phyloP scores from a whole-genome alignment of 768 basidiomycete genomes.

The Sporobolomyces phaffii region DNA sequence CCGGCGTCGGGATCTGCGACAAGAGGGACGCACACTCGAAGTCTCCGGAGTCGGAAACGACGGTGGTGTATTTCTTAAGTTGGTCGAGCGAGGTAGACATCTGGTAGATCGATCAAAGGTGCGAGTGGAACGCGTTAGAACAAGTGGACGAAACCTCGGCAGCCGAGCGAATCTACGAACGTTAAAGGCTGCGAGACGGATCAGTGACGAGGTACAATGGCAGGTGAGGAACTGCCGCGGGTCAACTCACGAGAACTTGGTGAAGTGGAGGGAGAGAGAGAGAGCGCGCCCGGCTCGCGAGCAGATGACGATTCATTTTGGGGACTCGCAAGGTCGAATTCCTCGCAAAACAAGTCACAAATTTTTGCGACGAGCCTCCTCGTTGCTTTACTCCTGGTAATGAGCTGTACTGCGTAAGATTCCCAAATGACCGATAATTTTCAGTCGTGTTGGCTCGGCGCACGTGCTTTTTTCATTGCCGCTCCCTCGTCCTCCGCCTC shows the following conservation, averaged over 20 bases:
- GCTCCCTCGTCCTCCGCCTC: too few relatives aligned
- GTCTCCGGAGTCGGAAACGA: conserved; percentile 89
- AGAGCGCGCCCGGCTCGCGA: not conserved
- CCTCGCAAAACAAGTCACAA: not conserved
- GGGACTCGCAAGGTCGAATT: too few relatives aligned
- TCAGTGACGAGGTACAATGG: not conserved
- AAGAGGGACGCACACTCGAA: conserved; percentile 61
- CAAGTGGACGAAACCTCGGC: not conserved
- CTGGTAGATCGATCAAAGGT: conserved; percentile 2
- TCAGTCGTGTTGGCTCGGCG: too few relatives aligned
- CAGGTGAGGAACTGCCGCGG: not conserved
- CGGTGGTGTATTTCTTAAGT: conserved; percentile 86
- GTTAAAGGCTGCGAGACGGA: not conserved
- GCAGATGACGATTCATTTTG: not conserved
- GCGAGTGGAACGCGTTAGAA: conserved; percentile 9
- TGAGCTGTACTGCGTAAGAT: too few relatives aligned
- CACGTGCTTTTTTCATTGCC: too few relatives aligned
- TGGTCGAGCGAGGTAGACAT: conserved; percentile 49
- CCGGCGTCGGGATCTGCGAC: not conserved
- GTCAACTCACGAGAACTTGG: not conserved
- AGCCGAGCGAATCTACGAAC: not conserved
- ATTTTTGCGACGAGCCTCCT: not conserved
- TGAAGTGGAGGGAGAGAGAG: conserved; percentile 4
- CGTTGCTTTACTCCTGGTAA: not conserved
- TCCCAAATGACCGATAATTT: too few relatives aligned